phyloP scores from a whole-genome alignment of 1,284 basidiomycete genomes.

The Porogramme epimiltina region DNA sequence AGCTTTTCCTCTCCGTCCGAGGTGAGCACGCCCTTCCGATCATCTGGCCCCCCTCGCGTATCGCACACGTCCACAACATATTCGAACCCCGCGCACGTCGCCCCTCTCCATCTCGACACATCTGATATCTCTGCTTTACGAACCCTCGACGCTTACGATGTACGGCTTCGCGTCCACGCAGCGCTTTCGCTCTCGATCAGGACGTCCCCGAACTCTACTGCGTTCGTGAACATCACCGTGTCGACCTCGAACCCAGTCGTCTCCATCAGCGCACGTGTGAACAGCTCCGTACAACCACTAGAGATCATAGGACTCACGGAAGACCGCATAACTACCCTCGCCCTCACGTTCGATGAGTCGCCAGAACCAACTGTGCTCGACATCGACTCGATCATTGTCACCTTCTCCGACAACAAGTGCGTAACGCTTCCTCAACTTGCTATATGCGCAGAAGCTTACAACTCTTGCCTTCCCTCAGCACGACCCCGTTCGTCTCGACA shows the following conservation, averaged over 20 bases:
- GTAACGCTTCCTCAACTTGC: not conserved
- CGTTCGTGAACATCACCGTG: constrained; percentile 32
- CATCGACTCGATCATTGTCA: constrained; percentile 28
- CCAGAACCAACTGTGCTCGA: constrained; percentile 23
- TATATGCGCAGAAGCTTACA: not conserved
- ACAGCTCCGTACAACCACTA: constrained; percentile 30
- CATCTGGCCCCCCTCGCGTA: too few species aligned
- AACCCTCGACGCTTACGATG: not conserved
- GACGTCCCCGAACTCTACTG: constrained; percentile 30
- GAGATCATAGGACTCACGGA: constrained; percentile 28
- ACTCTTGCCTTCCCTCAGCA: constrained; percentile 7
- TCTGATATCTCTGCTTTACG: not conserved
- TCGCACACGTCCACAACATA: not conserved
- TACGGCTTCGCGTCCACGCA: not conserved
- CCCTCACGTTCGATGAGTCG: constrained; percentile 29
- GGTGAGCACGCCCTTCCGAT: constrained; percentile 11
- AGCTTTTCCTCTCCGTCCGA: constrained; percentile 32
- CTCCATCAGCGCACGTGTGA: constrained; percentile 29
- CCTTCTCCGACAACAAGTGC: constrained; percentile 25
- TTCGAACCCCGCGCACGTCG: not conserved
- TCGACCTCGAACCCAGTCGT: constrained; percentile 29
- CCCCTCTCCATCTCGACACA: not conserved
- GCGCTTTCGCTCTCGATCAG: constrained; percentile 25
- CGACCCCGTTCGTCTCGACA: constrained; percentile 23
- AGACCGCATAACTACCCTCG: constrained; percentile 28